These are phyloP conservation scores for Choanephora cucurbitarum DNA, from an alignment of 371 early-diverging fungal species.

Conservation along the genomic window DNA sequence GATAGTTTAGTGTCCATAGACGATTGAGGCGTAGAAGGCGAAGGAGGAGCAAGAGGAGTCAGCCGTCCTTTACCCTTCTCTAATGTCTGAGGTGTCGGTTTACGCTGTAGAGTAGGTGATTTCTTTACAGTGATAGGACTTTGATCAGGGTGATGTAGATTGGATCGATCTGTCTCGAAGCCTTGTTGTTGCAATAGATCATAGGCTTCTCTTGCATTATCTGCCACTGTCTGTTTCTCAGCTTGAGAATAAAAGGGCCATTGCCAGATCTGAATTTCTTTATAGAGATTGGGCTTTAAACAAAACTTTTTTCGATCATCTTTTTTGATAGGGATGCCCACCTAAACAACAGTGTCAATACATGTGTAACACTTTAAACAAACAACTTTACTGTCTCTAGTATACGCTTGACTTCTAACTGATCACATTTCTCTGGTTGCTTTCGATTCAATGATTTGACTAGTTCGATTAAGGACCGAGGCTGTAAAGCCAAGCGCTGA, in stretches of 20 bases:
- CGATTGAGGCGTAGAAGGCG: background rate
- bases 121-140: conserved; percentile 4
- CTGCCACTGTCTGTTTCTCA: conserved; percentile 11
- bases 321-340: conserved; percentile 17
- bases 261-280: conserved; percentile 18
- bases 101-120: background rate
- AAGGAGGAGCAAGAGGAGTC: conserved; percentile 1
- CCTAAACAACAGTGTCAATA: conserved; percentile 1
- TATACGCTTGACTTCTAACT: conserved; percentile 14
- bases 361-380: background rate
- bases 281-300: conserved; percentile 18
- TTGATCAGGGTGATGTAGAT: conserved; percentile 8
- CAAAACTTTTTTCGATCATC: conserved; percentile 17
- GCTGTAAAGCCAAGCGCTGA: conserved; percentile 14
- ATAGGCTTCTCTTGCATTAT: conserved; percentile 20
- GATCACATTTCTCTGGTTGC: conserved; percentile 8
- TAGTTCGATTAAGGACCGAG: conserved; percentile 7
- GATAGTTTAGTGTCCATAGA: background rate
- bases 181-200: conserved; percentile 10
- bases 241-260: conserved; percentile 15
- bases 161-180: conserved; percentile 7
- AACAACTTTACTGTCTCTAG: conserved; percentile 5
- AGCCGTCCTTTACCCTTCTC: conserved; percentile 6
- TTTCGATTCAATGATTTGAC: conserved; percentile 12
- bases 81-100: background rate